These are phyloP conservation scores for Microdochium nivale DNA, from an alignment of 2,329 filamentous ascomycete species.

Conservation along the genomic window DNA sequence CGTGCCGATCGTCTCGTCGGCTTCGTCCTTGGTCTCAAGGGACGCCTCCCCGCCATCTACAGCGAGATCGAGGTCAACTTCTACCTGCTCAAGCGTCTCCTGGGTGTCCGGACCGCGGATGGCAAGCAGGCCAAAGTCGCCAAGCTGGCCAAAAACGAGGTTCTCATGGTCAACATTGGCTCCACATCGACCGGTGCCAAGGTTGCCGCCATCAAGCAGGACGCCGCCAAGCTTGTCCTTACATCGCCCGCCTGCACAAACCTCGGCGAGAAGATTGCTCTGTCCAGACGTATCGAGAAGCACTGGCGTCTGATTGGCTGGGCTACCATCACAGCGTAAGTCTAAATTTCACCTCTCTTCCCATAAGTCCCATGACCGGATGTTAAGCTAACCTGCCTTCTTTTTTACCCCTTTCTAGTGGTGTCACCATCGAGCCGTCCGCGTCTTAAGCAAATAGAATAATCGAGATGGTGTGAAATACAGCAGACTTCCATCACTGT, in stretches of 20 bases:
- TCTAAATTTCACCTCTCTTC: too few relatives aligned
- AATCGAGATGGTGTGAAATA: too few relatives aligned
- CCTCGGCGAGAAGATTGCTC: conserved; percentile 94
- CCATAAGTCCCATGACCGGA: too few relatives aligned
- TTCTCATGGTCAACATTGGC: conserved; percentile 99
- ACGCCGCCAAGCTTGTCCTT: conserved; percentile 89
- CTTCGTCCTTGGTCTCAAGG: conserved; percentile 92
- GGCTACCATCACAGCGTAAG: conserved; percentile 69
- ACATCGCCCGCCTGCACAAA: conserved; percentile 95
- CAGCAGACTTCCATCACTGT: too few relatives aligned
- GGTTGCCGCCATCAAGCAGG: conserved; percentile 92
- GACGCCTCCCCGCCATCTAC: conserved; percentile 91
- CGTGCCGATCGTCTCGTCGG: conserved; percentile 97
- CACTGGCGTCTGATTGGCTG: conserved; percentile 95
- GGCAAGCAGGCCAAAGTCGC: conserved; percentile 99
- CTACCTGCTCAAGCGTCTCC: conserved; percentile 86
- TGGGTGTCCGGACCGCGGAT: conserved; percentile 95
- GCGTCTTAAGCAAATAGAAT: conserved; percentile 13
- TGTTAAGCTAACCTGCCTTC: conserved; percentile 11
- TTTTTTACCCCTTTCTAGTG: conserved; percentile 22
- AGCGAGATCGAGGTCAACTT: conserved; percentile 99
- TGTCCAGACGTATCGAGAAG: conserved; percentile 96
- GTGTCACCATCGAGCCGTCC: conserved; percentile 45
- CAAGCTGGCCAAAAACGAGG: conserved; percentile 96
- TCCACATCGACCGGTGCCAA: conserved; percentile 96